Base-by-base conservation (phyloP, 2,329 filamentous ascomycete species). In the Ascochyta clinopodiicola region DNA sequence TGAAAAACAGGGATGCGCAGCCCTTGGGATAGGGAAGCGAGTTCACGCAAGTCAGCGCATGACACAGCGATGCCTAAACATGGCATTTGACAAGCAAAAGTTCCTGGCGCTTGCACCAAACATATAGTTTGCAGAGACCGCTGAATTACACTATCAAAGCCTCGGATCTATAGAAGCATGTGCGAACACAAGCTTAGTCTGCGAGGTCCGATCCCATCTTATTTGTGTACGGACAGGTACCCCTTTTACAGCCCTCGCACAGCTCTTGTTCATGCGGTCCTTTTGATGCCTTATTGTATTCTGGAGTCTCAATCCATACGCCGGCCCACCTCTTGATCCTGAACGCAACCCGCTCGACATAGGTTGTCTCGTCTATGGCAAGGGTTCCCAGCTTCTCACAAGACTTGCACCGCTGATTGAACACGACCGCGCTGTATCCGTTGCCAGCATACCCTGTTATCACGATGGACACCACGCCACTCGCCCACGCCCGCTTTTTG, bases 371-470 rank as follows among this genome's bases (percentile, higher is more conserved):
- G 36, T 62, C 46, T 1, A 62, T 35, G n/a, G 4, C 19, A 6
- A 62, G 22, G 29, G 21, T 43, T 25, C 50, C 59, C 13, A 62
- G 48, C 15, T 40, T 19, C 8, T 56, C 32, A 22, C 59, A 62
- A 15, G 35, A 25, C 43, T 53, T 49, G 50, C 59, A 62, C 6
- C 59, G 42, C 47, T 60, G 59, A 43, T 53, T 53, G 31, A 45
- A 57, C 10, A 62, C 57, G 12, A 62, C 39, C 17, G 57, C 59
- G 25, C 51, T 60, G 48, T 60, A 62, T 25, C 39, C 52, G 44
- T 60, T 57, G 4, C 17, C 31, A 1, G 21, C 17, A 44, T 52
- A 62, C 32, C 46, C 44, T 19, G 50, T 49, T 29, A 62, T 62
- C 13, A 35, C 27, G 5, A 29, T 29, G 2, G 27, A 10, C 9